These are phyloP conservation scores for Phytopythium oedochilum DNA, from an alignment of 352 stramenopile species.

Conservation along the genomic window DNA sequence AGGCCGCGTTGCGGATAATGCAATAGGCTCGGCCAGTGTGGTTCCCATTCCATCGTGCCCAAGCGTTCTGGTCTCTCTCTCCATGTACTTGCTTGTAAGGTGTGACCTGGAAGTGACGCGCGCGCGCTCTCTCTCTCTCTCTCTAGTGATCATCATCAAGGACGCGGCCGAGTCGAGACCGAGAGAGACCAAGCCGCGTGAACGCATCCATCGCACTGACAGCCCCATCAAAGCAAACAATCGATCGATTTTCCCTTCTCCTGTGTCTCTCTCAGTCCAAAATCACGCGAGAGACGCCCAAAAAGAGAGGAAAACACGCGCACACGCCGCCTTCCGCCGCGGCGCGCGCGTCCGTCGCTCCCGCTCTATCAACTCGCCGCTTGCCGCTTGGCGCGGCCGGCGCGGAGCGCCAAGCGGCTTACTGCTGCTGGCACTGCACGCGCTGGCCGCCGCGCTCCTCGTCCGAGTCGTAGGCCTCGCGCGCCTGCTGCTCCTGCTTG, in stretches of 20 bases:
- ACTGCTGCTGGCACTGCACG: conserved; percentile 89
- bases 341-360: background rate
- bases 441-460: conserved; percentile 89
- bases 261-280: background rate
- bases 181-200: too few relatives aligned
- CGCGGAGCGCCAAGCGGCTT: too few relatives aligned
- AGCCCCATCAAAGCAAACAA: conserved; percentile 1
- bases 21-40: conserved; percentile 6
- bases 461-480: conserved; percentile 90
- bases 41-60: conserved; percentile 1
- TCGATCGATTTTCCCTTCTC: background rate
- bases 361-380: conserved; percentile 3
- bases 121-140: too few relatives aligned
- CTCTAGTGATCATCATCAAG: background rate
- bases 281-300: background rate
- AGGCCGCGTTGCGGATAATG: background rate
- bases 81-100: background rate
- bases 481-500: conserved; percentile 71
- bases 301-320: background rate
- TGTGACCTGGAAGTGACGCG: too few relatives aligned
- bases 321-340: background rate
- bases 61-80: too few relatives aligned
- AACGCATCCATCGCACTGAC: too few relatives aligned
- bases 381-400: too few relatives aligned
- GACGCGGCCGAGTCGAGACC: too few relatives aligned